Base-by-base conservation (phyloP, 2,329 filamentous ascomycete genomes). In the Colletotrichum chrysophilum region DNA sequence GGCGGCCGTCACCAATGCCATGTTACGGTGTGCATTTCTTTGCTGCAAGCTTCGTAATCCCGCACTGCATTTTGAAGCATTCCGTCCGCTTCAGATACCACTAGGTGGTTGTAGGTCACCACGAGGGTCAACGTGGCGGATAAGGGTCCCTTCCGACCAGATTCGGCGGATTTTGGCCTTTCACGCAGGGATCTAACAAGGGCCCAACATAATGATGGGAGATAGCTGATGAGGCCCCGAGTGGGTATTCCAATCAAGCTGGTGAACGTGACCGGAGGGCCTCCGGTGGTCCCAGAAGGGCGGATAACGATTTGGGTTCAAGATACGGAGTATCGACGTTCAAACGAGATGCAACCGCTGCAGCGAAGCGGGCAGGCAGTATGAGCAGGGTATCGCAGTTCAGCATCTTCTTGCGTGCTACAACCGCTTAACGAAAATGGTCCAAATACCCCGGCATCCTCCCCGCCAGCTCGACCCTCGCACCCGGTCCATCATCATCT, bases 201-300 rank as follows among this genome's bases (percentile, higher is more conserved):
- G 38, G 67, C 28, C 55, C 61, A 52, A 52, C n/a, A 43, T 16
- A 70, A 36, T 48, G 21, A 62, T 62, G 65, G 32, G 58, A 13
- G 28, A 56, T 48, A 30, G 16, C 7, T 66, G 64, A 32, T 48
- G 30, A 56, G 10, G 61, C 21, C 30, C 30, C n/a, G 13, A 16
- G 32, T 30, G 60, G 32, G n/a, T 52, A 36, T 28, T 28, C 26
- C 60, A 75, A 71, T 66, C 38, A 56, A 26, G 32, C 10, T 24
- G 7, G 5, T 13, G 14, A 5, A 28, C 21, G 5, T 32, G 13
- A 5, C 24, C 30, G 69, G 73, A 67, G 26, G 14, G 4, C 14
- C n/a, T 72, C 73, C 69, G 69, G n/a, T 14, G 38, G 30, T 66
- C 69, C 62, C 69, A 72, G 62, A 56, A 26, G 55, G 21, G 55